These are phyloP conservation scores for Saccharomycopsis fermentans DNA, from an alignment of 805 yeast genomes.

Conservation along the genomic window DNA sequence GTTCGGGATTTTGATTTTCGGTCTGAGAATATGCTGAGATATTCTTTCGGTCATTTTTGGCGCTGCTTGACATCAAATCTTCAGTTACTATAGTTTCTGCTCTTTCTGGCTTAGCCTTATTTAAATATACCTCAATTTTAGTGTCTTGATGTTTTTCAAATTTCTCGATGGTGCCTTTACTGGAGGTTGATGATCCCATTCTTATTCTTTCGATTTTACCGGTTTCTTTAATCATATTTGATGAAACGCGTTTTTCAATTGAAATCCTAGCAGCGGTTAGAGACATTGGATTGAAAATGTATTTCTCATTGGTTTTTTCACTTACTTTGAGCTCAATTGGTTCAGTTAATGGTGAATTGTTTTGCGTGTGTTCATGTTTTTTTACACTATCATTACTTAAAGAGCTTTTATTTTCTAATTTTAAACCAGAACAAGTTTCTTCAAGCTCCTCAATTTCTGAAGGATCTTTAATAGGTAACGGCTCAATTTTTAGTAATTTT, in stretches of 20 bases:
- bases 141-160: not conserved
- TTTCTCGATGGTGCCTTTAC: not conserved
- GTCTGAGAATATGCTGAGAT: not conserved
- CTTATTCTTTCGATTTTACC: not conserved
- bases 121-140: not conserved
- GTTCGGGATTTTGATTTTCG: not conserved
- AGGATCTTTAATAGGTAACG: not conserved
- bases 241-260: not conserved
- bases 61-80: not conserved
- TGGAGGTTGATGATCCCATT: not conserved
- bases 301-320: not conserved
- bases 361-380: not conserved
- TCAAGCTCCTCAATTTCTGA: not conserved
- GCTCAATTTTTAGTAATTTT: not conserved
- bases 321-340: not conserved
- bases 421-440: not conserved
- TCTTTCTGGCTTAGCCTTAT: not conserved
- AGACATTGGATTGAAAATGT: not conserved
- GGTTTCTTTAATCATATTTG: not conserved
- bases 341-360: not conserved
- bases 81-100: not conserved
- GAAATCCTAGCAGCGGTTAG: constrained; percentile 1
- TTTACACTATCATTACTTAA: not conserved
- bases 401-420: not conserved
- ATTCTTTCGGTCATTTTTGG: not conserved